Evolutionary conservation across 2,329 filamentous ascomycete genomes (phyloP), one percentile per base, ranked within the genome.

Genomic region (Aspergillus pseudonomiae): DNA sequence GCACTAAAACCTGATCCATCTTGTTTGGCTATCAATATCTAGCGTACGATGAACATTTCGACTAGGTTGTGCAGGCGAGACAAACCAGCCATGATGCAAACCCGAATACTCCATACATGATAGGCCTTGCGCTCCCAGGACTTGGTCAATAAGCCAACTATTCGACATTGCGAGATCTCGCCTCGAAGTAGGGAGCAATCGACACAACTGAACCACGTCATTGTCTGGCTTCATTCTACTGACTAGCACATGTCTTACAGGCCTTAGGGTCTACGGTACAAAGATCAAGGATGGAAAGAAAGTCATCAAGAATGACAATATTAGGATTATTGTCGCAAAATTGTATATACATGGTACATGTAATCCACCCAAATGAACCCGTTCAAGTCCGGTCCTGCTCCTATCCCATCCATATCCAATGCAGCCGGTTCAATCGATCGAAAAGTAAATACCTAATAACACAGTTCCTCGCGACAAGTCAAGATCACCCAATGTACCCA

Each of bases 291-390:
- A 21, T 5, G 9, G 28, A 32, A 32, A 52, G n/a, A 52, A 32
- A 16, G 52, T 39, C 28, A 24, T 52, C 30, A 36, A 16, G 7
- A 21, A 9, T 41, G 26, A 59, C 26, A 24, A 55, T 53, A 53
- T 36, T 36, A 55, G 34, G n/a, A 36, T 55, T 55, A 45, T 43
- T 57, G 56, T 53, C 36, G 11, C 24, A 48, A 28, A 48, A 14
- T 32, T 39, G 50, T 65, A 65, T 65, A 59, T 61, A 65, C 64
- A 65, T 59, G 58, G 39, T 60, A 62, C 56, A 62, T 41, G 60
- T 6, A 53, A 57, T 59, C 61, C 57, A 45, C 26, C 63, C 62
- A 61, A 61, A 26, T n/a, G 39, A 30, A 28, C 12, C 30, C 46
- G 11, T 11, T 59, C 56, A 14, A 59, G 48, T 65, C 53, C 61